A percentile compares a stretch with the other conserved stretches of the same genome.
Evolutionary conservation across 768 basidiomycete genomes (phyloP).

Genomic region (Tulasnella sp.): DNA sequence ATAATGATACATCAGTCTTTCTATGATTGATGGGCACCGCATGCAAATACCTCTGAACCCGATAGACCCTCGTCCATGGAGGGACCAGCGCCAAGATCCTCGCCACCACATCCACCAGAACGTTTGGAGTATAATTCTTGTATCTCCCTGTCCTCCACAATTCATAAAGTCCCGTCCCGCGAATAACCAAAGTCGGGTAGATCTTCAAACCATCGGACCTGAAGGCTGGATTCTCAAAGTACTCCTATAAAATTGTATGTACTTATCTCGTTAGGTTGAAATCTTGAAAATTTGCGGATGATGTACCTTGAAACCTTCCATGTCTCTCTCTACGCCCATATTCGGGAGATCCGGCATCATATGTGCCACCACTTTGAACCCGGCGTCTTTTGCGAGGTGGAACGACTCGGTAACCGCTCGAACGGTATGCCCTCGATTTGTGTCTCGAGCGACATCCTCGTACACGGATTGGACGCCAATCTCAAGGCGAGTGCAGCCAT

Average conservation of each 20-base stretch:
- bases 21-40: slow-evolving; percentile 74
- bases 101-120: slow-evolving; percentile 93
- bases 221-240: slow-evolving; percentile 97
- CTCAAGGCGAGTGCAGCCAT: slow-evolving; percentile 96
- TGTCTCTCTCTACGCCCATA: slow-evolving; percentile 91
- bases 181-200: slow-evolving; percentile 95
- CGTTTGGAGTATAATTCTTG: slow-evolving; percentile 99
- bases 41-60: slow-evolving; percentile 71
- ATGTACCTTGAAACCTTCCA: slow-evolving; percentile 81
- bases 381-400: slow-evolving; percentile 95
- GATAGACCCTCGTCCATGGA: slow-evolving; percentile 97
- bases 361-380: slow-evolving; percentile 98
- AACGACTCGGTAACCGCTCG: slow-evolving; percentile 94
- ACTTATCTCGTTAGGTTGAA: background rate
- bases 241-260: slow-evolving; percentile 41
- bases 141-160: slow-evolving; percentile 95
- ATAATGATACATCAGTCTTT: slow-evolving; percentile 90
- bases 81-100: slow-evolving; percentile 92
- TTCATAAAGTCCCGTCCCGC: slow-evolving; percentile 92
- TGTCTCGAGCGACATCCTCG: slow-evolving; percentile 97
- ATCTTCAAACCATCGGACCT: slow-evolving; percentile 96
- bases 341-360: slow-evolving; percentile 99
- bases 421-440: slow-evolving; percentile 97
- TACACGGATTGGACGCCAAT: slow-evolving; percentile 99
- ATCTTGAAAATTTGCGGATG: background rate